Base-by-base conservation (phyloP, 2,329 filamentous ascomycete genomes). In the Verticillium albo-atrum region DNA sequence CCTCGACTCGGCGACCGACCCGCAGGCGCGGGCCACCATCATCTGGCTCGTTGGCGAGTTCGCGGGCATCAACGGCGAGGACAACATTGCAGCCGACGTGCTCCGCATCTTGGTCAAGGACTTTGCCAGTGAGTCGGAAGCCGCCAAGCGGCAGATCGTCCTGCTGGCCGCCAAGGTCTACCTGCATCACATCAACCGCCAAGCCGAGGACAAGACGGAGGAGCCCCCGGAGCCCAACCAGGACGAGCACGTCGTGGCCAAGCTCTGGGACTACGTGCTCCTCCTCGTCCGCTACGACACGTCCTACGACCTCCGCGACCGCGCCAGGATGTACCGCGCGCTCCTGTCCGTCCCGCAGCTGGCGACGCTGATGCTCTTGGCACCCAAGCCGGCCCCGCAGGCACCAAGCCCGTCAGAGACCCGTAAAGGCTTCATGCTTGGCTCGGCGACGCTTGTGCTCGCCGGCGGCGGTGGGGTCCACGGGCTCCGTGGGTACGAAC, bases 1-100 rank as follows among this genome's bases (percentile, higher is more conserved):
- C 62, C 84, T 99, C 2, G 95, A 97, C 69, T 90, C 89, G 3
- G 91, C 92, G 2, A 91, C 90, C 0, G 93, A 95, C 62, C 88
- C 95, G 1, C 89, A 92, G 62, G 95, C 95, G 3, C 84, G 95
- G 65, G 95, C 95, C 3, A 97, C 91, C 55, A 97, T 99, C 63
- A 90, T 99, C 66, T 99, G 95, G 95, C 85, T 99, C 1, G 93
- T 98, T 0, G 95, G 95, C 53, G 95, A 99, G 73, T 98, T 96
- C 67, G 87, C 94, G 0, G 91, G 92, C 0, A 74, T 89, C 3
- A 86, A 92, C 59, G 84, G 88, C 10, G 88, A 93, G 61, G 88
- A 95, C 70, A 96, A 96, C 68, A 94, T 99, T 62, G 95, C 95
- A 0, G 88, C 94, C 0, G 95, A 99, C 68, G 92, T 98, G 6